Evolutionary conservation across 148 eudicot genomes (phyloP), one percentile per base, ranked within the genome.

Genomic region (Dianthus caryophyllus): DNA sequence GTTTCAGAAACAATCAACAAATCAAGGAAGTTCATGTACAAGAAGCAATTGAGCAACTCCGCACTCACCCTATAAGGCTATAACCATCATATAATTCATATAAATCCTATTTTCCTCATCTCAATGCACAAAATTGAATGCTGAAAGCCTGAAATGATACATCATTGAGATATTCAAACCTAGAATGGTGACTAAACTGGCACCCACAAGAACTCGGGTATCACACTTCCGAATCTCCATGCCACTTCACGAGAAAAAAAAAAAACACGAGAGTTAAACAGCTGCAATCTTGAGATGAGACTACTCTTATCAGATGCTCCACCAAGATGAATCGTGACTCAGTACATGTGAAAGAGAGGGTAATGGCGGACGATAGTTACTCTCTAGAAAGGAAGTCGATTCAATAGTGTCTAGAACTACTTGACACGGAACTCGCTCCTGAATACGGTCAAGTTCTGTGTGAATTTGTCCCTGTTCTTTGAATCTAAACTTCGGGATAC

Each of bases 401-500:
- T 15, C 51, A 31, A 46, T 31, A 44, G 33, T 14, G 36, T 39
- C 43, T 63, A 70, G 24, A 67, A 17, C 67, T 82, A 84, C 74
- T 84, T 89, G 43, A 74, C 82, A 55, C 88, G 89, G 74, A 89
- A 87, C 51, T 87, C 96, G 18, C 75, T 77, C 81, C 90, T 87
- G 77, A 87, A 87, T 12, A 72, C 68, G 2, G 89, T 84, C 36
- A 87, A 69, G 79, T 89, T 87, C 78, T 87, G 96, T 59, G 96
- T 89, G 66, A 89, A 89, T 76, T 84, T 86, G 74, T 89, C 96
- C 68, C 96, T 76, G 84, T 89, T 89, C 72, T 83, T 89, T 29
- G 96, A 79, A 75, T 89, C 96, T 71, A 89, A 75, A 76, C 86
- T 76, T 71, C 89, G 85, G 33, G 79, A 73, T 53, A 89, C 79